These are phyloP conservation scores for Ballota nigra DNA, from an alignment of 257 asterid species.

Conservation along the genomic window DNA sequence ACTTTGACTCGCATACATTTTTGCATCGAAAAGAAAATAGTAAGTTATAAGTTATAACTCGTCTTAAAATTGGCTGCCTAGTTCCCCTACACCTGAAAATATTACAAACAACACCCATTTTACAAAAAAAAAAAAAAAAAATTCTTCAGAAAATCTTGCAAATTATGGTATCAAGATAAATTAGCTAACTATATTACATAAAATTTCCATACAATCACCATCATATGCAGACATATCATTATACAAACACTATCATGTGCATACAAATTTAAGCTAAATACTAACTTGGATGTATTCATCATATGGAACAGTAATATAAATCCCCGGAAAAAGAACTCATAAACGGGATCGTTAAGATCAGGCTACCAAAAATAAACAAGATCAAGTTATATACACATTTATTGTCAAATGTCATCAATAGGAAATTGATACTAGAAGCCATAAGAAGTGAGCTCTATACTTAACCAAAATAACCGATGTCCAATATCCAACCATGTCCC, in stretches of 20 bases:
- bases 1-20: no score
- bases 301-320: no score
- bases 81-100: no score
- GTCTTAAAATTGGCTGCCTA: no score
- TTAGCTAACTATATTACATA: no score
- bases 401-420: not conserved
- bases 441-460: not conserved
- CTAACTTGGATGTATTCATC: not conserved
- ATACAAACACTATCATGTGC: not conserved
- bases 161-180: no score
- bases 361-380: not conserved
- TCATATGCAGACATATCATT: not conserved
- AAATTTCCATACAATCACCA: not conserved
- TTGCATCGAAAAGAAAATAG: no score
- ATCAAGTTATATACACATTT: not conserved
- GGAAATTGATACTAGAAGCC: not conserved
- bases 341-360: not conserved
- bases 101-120: no score
- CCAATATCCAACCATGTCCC: not conserved
- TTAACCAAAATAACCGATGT: conserved; percentile 4
- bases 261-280: not conserved
- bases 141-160: no score
- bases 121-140: no score
- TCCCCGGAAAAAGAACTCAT: not conserved
- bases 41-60: no score